A percentile compares a stretch with the other conserved stretches of the same genome.
Evolutionary conservation across 1,284 basidiomycete genomes (phyloP).

Genomic region (Apiotrichum brassicae): DNA sequence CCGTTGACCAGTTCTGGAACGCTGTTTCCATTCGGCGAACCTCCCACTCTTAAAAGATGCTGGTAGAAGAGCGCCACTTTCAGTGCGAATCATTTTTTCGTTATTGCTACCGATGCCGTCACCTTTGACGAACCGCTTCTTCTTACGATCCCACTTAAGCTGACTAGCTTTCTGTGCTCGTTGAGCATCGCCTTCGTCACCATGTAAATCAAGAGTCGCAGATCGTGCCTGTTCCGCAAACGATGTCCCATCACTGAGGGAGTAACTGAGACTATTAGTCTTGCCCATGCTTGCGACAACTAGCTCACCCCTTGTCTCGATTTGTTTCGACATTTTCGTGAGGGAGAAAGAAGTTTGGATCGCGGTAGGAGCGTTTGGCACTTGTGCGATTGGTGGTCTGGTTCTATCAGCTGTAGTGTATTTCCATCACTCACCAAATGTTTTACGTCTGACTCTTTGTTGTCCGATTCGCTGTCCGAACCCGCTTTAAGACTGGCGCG

Average conservation of each 20-base stretch:
- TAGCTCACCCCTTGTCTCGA: slow-evolving; percentile 77
- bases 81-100: slow-evolving; percentile 87
- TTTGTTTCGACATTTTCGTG: slow-evolving; percentile 79
- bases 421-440: neutral
- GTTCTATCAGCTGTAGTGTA: neutral
- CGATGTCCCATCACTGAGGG: slow-evolving; percentile 70
- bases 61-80: slow-evolving; percentile 87
- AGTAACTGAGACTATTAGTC: slow-evolving; percentile 57
- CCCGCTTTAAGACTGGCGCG: neutral
- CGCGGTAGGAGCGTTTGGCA: slow-evolving; percentile 54
- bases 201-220: slow-evolving; percentile 75
- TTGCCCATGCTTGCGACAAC: neutral
- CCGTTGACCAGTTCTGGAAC: neutral
- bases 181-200: slow-evolving; percentile 64
- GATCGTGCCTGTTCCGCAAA: slow-evolving; percentile 78
- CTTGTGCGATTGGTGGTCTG: neutral
- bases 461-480: neutral
- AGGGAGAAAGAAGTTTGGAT: slow-evolving; percentile 84
- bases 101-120: slow-evolving; percentile 83
- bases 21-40: slow-evolving; percentile 84
- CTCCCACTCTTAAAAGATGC: slow-evolving; percentile 87
- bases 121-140: slow-evolving; percentile 88
- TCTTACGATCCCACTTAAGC: slow-evolving; percentile 89
- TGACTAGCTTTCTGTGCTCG: slow-evolving; percentile 61
- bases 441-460: neutral